A percentile compares a stretch with the other conserved stretches of the same genome.
Evolutionary conservation across 1,284 basidiomycete genomes (phyloP).

Genomic region (Clitocybe nebularis): DNA sequence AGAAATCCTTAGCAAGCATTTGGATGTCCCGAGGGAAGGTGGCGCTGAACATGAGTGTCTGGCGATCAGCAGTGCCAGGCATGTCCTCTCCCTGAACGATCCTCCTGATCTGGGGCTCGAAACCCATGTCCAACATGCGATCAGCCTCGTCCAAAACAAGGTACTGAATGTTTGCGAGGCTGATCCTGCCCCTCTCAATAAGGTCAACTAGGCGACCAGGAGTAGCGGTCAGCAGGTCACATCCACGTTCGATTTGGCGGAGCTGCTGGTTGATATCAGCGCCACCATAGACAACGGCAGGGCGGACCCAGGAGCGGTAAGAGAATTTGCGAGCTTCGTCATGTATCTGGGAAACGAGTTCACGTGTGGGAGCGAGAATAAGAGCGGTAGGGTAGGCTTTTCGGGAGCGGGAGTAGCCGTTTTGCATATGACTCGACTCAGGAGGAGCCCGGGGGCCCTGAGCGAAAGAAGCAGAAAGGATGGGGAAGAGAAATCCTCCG

Average conservation of each 20-base stretch:
- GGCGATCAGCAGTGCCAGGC: constrained; percentile 88
- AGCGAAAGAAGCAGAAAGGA: constrained; percentile 91
- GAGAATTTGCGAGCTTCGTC: constrained; percentile 99
- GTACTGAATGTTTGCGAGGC: constrained; percentile 94
- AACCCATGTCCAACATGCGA: constrained; percentile 99
- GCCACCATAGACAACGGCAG: constrained; percentile 98
- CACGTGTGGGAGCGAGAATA: constrained; percentile 96
- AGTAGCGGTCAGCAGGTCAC: constrained; percentile 96
- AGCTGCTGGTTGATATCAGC: constrained; percentile 97
- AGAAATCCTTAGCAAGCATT: constrained; percentile 92
- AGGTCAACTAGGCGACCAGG: constrained; percentile 98
- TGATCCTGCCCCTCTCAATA: constrained; percentile 97
- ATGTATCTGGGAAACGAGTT: constrained; percentile 98
- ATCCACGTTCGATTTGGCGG: constrained; percentile 92
- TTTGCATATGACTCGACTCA: constrained; percentile 35
- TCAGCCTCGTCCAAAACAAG: constrained; percentile 99
- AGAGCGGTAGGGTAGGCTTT: constrained; percentile 96
- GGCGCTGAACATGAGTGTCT: constrained; percentile 99
- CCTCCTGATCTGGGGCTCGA: constrained; percentile 98
- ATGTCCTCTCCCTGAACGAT: constrained; percentile 99
- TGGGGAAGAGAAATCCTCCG: constrained; percentile 98
- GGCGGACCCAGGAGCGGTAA: constrained; percentile 98
- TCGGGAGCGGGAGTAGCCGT: constrained; percentile 62
- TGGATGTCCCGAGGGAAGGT: constrained; percentile 99
- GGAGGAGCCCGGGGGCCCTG: constrained; percentile 77